Conservation (phyloP, 305 asterid species). For the Galium porrigens region DNA sequence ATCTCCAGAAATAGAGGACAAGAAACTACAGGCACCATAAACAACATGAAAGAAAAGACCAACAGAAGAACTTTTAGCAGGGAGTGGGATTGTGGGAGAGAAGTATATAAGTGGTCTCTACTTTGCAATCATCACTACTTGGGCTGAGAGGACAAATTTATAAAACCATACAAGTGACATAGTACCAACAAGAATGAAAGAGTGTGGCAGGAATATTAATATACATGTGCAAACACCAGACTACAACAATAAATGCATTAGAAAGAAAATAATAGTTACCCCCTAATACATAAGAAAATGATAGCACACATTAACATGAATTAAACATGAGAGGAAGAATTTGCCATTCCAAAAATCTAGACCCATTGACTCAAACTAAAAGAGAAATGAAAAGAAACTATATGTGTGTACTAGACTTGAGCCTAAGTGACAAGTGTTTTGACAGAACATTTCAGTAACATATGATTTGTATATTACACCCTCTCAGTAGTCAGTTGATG, state of each 20-base stretch:
- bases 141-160: neutral
- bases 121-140: neutral
- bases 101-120: neutral
- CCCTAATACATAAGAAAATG: neutral
- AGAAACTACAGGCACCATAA: neutral
- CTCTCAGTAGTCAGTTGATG: neutral
- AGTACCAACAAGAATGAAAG: neutral
- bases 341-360: neutral
- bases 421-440: neutral
- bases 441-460: neutral
- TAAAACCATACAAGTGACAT: neutral
- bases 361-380: neutral
- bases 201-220: neutral
- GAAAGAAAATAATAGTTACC: neutral
- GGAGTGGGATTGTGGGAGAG: neutral
- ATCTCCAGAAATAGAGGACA: slow-evolving; percentile 1
- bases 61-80: neutral
- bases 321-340: neutral
- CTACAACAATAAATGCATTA: neutral
- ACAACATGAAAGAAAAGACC: neutral
- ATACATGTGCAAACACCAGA: neutral
- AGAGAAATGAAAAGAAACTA: neutral
- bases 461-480: neutral
- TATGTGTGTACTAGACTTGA: neutral
- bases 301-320: neutral